Evolutionary conservation across 371 early-diverging fungal species (phyloP).

Genomic region (Mucor lusitanicus): DNA sequence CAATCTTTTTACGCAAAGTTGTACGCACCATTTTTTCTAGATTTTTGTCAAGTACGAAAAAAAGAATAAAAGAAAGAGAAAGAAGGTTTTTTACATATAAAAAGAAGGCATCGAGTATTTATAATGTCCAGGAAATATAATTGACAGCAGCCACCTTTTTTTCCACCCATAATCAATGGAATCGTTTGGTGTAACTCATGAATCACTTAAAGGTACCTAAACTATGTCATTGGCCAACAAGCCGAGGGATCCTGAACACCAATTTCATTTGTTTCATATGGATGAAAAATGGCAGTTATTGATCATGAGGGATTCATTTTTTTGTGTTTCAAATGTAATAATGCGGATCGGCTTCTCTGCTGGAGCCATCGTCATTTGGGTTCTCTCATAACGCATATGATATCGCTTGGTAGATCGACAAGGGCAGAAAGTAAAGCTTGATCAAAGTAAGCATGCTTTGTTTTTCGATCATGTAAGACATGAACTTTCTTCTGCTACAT

Average conservation of each 20-base stretch:
- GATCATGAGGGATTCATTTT: background rate
- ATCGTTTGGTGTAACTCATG: background rate
- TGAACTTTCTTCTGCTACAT: too few relatives aligned
- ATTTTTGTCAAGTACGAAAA: background rate
- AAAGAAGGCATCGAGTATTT: background rate
- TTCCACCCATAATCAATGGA: background rate
- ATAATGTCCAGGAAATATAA: background rate
- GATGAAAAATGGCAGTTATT: background rate
- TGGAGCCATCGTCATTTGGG: too few relatives aligned
- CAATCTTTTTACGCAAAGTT: conserved; percentile 35
- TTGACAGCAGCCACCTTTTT: conserved; percentile 3
- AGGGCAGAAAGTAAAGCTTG: too few relatives aligned
- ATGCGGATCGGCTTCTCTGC: too few relatives aligned
- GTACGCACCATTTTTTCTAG: conserved; percentile 5
- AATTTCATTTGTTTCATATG: background rate
- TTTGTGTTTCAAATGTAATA: background rate
- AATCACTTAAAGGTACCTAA: background rate
- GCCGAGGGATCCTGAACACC: background rate
- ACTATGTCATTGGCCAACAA: background rate
- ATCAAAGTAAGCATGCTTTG: too few relatives aligned
- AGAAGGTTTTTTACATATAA: background rate
- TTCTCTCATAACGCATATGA: too few relatives aligned
- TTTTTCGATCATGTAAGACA: too few relatives aligned
- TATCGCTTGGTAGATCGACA: too few relatives aligned
- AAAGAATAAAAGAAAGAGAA: conserved; percentile 9